Evolutionary conservation across 257 asterid genomes (phyloP).

Genomic region (Echites panduratus): DNA sequence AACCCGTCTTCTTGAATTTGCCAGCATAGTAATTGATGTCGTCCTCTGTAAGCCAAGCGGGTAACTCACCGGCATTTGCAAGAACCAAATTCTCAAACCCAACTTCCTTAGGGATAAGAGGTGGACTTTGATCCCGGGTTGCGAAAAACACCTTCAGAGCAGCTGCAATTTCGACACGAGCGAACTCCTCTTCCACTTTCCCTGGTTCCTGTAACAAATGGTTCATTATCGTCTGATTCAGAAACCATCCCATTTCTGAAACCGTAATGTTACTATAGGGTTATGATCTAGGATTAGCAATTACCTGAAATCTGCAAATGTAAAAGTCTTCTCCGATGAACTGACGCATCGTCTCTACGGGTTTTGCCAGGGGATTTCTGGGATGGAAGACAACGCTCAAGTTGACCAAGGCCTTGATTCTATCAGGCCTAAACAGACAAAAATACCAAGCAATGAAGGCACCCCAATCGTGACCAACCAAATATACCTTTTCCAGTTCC

Average conservation of each 20-base stretch:
- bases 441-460: slow-evolving; percentile 74
- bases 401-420: slow-evolving; percentile 74
- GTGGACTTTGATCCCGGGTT: slow-evolving; percentile 41
- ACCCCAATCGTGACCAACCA: slow-evolving; percentile 99
- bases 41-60: slow-evolving; percentile 39
- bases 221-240: too few relatives aligned
- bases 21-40: slow-evolving; percentile 30
- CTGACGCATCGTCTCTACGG: slow-evolving; percentile 56
- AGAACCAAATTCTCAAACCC: slow-evolving; percentile 18
- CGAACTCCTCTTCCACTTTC: slow-evolving; percentile 67
- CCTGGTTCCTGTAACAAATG: slow-evolving; percentile 48
- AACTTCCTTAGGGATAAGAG: slow-evolving; percentile 26
- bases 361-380: slow-evolving; percentile 52
- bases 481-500: slow-evolving; percentile 49
- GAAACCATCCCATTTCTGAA: neutral
- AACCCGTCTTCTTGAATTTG: slow-evolving; percentile 31
- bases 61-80: slow-evolving; percentile 9
- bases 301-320: slow-evolving; percentile 87
- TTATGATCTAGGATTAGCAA: neutral
- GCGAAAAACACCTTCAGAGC: slow-evolving; percentile 48
- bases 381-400: slow-evolving; percentile 60
- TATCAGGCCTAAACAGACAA: slow-evolving; percentile 68
- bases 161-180: slow-evolving; percentile 41
- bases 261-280: neutral
- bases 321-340: slow-evolving; percentile 77